These are phyloP conservation scores for Vitis hybrid DNA, from an alignment of 177 flowering plant genomes.

Conservation along the genomic window DNA sequence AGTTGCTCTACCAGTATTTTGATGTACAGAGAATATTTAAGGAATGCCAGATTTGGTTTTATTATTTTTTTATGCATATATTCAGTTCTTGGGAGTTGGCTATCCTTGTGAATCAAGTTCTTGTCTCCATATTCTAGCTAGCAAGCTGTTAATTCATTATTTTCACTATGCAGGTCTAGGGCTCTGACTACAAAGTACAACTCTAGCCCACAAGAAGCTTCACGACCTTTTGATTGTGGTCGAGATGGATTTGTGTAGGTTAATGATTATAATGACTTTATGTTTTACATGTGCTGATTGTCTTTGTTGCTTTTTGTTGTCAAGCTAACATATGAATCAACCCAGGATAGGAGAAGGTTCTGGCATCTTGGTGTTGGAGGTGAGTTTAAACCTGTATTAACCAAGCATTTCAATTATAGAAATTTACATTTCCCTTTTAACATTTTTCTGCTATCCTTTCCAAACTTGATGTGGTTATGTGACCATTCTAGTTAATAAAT, in stretches of 20 bases:
- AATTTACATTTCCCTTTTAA: too few relatives aligned
- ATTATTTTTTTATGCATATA: too few relatives aligned
- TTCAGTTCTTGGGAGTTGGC: too few relatives aligned
- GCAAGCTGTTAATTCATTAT: background rate
- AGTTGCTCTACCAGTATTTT: too few relatives aligned
- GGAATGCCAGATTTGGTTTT: too few relatives aligned
- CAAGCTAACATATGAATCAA: slow-evolving; percentile 13
- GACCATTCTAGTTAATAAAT: too few relatives aligned
- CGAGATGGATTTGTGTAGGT: slow-evolving; percentile 98
- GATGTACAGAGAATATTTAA: too few relatives aligned
- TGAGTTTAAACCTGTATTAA: slow-evolving; percentile 33
- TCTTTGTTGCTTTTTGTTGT: background rate
- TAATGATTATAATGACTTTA: background rate
- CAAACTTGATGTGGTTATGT: too few relatives aligned
- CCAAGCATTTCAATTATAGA: background rate
- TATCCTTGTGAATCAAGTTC: too few relatives aligned
- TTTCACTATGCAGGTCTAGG: slow-evolving; percentile 61
- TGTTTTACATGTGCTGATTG: background rate
- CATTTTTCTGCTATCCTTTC: too few relatives aligned
- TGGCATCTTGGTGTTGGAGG: slow-evolving; percentile 94
- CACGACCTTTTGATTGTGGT: slow-evolving; percentile 89
- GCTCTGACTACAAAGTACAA: slow-evolving; percentile 87
- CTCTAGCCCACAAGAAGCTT: slow-evolving; percentile 70
- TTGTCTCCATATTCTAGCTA: background rate
- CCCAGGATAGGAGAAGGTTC: slow-evolving; percentile 96